Conservation (phyloP, 176 grass and related monocot species). For the Avena eriantha region DNA sequence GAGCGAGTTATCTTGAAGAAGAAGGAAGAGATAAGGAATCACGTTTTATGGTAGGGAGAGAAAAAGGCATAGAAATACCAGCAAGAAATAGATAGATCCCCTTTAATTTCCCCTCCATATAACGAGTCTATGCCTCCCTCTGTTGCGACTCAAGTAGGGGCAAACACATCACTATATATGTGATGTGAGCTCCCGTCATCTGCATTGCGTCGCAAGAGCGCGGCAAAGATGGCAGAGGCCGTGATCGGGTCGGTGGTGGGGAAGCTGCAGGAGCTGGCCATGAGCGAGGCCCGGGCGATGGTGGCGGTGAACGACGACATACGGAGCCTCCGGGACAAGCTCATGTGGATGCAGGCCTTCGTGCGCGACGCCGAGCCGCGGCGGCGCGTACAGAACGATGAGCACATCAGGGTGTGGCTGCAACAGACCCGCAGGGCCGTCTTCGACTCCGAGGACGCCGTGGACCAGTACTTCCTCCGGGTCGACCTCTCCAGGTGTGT, state of each 20-base stretch:
- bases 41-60: too few species aligned
- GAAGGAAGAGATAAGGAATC: not conserved
- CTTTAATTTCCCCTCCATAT: too few species aligned
- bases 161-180: not conserved
- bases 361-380: constrained; percentile 24
- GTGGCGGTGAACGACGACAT: constrained; percentile 30
- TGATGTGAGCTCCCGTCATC: not conserved
- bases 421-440: constrained; percentile 32
- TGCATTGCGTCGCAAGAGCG: not conserved
- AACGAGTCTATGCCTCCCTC: not conserved
- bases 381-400: not conserved
- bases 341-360: constrained; percentile 54
- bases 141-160: not conserved
- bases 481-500: constrained; percentile 35
- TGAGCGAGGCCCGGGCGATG: not conserved
- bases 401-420: constrained; percentile 28
- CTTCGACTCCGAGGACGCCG: constrained; percentile 43
- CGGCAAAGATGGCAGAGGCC: constrained; percentile 23
- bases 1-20: not conserved
- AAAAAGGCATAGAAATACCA: not conserved
- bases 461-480: constrained; percentile 29
- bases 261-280: constrained; percentile 10
- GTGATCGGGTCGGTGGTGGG: constrained; percentile 35
- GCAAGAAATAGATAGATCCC: not conserved
- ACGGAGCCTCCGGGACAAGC: constrained; percentile 35